Evolutionary conservation across 2,329 filamentous ascomycete genomes (phyloP), one percentile per base, ranked within the genome.

Genomic region (Cordyceps cateniannulata): DNA sequence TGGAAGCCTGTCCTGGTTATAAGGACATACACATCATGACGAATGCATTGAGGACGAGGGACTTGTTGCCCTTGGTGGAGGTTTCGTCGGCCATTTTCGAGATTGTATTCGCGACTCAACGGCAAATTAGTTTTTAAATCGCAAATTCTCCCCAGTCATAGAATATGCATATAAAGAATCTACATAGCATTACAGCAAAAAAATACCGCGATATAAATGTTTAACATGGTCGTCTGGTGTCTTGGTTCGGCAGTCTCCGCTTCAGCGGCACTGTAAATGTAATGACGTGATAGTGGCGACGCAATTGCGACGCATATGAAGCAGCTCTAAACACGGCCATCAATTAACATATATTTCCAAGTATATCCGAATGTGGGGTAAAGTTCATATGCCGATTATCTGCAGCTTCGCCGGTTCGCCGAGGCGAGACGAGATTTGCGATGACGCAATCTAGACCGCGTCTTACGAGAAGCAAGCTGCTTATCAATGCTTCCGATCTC

Each of bases 41-140:
- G 61, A 77, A 77, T 0, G 75, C 75, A 66, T 77, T 76, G 66
- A 77, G 67, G 52, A 77, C 74, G 48, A 77, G 66, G 48, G 75
- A 68, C 67, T 76, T 58, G 10, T 42, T 58, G 24, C 32, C 32
- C 16, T 29, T 20, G 32, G 45, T 5, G 22, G 32, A 3, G 8
- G 24, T n/a, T 50, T 40, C 14, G 24, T 58, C 22, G 14, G 55
- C 55, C 55, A 58, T 58, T 2, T 20, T 50, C 40, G 27, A 25
- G n/a, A 8, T 40, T 18, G 10, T 29, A 18, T 27, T 16, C 0
- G 7, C 38, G 4, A 14, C 3, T 29, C 10, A 24, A 5, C 8
- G 38, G 8, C 14, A 9, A 16, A 22, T 27, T 20, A 25, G 3
- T 55, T 27, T 22, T 16, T 1, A 8, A 47, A 38, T 25, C 3